Evolutionary conservation across 805 yeast genomes (phyloP).

Genomic region (Kodamaea sagamina): DNA sequence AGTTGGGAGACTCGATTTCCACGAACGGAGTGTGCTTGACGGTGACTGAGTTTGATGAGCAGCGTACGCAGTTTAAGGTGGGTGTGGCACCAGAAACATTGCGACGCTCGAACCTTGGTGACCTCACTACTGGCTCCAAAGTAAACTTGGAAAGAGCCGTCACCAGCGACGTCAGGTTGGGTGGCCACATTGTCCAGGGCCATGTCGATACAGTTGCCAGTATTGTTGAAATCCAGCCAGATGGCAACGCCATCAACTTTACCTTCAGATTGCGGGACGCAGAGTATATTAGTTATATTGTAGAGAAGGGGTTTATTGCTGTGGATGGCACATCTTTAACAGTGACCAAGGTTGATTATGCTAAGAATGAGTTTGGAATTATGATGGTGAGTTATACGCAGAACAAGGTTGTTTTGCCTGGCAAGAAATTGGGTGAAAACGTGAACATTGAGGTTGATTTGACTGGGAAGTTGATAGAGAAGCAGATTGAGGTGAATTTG

Average conservation of each 20-base stretch:
- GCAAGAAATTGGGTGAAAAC: conserved; percentile 57
- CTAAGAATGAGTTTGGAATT: conserved; percentile 61
- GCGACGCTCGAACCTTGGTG: conserved; percentile 74
- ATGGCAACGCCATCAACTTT: conserved; percentile 75
- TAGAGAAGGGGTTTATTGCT: conserved; percentile 92
- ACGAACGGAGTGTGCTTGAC: conserved; percentile 91
- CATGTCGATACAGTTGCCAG: conserved; percentile 90
- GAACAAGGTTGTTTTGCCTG: conserved; percentile 70
- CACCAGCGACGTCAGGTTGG: conserved; percentile 77
- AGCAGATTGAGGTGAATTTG: conserved; percentile 68
- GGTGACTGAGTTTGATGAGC: conserved; percentile 71
- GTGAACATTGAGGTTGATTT: conserved; percentile 95
- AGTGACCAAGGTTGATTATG: conserved; percentile 73
- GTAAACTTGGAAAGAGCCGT: conserved; percentile 95
- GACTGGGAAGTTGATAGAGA: conserved; percentile 87
- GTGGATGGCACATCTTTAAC: conserved; percentile 94
- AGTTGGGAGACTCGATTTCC: conserved; percentile 91
- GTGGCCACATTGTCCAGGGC: conserved; percentile 98
- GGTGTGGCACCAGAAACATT: conserved; percentile 94
- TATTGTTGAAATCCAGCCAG: conserved; percentile 54
- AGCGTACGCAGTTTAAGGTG: conserved; percentile 64
- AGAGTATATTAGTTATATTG: conserved; percentile 69
- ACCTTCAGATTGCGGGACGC: conserved; percentile 71
- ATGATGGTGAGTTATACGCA: conserved; percentile 94
- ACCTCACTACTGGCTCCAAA: conserved; percentile 53